Conservation (phyloP, 352 stramenopile species). For the Aphanomyces astaci region DNA sequence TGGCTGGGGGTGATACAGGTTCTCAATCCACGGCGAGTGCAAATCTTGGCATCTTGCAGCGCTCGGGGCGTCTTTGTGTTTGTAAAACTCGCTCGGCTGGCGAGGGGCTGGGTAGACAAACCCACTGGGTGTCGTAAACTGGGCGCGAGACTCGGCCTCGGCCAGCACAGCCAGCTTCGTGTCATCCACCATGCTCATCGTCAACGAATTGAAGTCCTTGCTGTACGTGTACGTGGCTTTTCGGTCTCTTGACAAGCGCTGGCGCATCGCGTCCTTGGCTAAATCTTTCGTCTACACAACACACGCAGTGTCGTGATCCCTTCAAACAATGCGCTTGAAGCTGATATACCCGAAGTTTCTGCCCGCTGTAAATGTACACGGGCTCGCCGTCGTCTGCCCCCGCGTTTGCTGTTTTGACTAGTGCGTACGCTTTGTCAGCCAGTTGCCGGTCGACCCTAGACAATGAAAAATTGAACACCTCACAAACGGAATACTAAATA, state of each 20-base stretch:
- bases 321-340: too few relatives aligned
- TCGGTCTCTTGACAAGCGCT: slow-evolving; percentile 44
- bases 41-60: slow-evolving; percentile 78
- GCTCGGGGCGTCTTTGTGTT: slow-evolving; percentile 58
- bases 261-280: slow-evolving; percentile 71
- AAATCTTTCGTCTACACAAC: slow-evolving; percentile 62
- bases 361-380: slow-evolving; percentile 82
- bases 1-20: slow-evolving; percentile 58
- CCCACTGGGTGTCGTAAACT: slow-evolving; percentile 78
- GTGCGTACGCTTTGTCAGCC: slow-evolving; percentile 30
- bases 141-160: slow-evolving; percentile 36
- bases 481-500: too few relatives aligned
- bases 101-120: slow-evolving; percentile 83
- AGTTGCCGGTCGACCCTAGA: slow-evolving; percentile 29
- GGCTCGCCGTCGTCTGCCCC: slow-evolving; percentile 27
- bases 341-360: slow-evolving; percentile 79
- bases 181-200: slow-evolving; percentile 69
- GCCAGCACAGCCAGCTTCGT: slow-evolving; percentile 47
- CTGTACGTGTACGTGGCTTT: slow-evolving; percentile 82
- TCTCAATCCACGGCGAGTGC: slow-evolving; percentile 73
- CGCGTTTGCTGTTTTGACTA: slow-evolving; percentile 19
- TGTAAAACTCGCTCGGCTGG: slow-evolving; percentile 56
- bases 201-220: slow-evolving; percentile 79
- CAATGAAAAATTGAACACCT: neutral
- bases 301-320: too few relatives aligned